A percentile compares a stretch with the other conserved stretches of the same genome.
These are phyloP conservation scores for Diplodia mutila DNA, from an alignment of 2,329 filamentous ascomycete genomes.

Conservation along the genomic window DNA sequence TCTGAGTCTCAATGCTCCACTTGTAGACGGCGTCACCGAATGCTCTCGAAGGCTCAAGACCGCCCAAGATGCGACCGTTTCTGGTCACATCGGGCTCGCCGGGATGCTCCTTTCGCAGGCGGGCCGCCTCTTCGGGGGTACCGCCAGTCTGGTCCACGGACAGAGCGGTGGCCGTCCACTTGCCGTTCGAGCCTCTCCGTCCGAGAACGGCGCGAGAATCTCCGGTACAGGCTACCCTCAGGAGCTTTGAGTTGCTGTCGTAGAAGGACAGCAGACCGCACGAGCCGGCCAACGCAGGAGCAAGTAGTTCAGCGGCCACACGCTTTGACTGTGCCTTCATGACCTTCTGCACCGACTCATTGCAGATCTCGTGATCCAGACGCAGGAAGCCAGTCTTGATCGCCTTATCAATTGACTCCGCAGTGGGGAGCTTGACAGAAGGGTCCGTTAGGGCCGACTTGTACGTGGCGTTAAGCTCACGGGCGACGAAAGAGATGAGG, in stretches of 20 bases:
- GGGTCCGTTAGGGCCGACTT: constrained; percentile 68
- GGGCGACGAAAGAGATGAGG: constrained; percentile 87
- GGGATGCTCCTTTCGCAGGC: constrained; percentile 84
- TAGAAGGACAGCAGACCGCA: constrained; percentile 97
- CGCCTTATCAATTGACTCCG: constrained; percentile 82
- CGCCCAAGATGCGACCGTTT: constrained; percentile 88
- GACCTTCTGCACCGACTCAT: constrained; percentile 90
- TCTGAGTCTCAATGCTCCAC: constrained; percentile 84
- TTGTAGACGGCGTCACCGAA: constrained; percentile 98
- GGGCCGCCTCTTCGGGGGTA: constrained; percentile 80
- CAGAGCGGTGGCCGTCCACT: constrained; percentile 89
- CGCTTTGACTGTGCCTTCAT: constrained; percentile 85
- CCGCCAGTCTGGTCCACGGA: constrained; percentile 93
- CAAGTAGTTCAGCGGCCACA: constrained; percentile 88
- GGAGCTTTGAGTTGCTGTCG: constrained; percentile 80
- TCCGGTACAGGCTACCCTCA: constrained; percentile 93
- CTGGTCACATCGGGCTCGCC: constrained; percentile 84
- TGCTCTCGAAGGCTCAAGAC: constrained; percentile 87
- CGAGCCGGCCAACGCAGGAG: constrained; percentile 93
- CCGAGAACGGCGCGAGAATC: constrained; percentile 95
- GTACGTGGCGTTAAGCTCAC: constrained; percentile 91
- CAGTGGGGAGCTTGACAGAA: constrained; percentile 65
- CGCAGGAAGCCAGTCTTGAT: constrained; percentile 91
- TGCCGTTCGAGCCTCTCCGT: constrained; percentile 73
- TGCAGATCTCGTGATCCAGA: constrained; percentile 91